phyloP scores from a whole-genome alignment of 1,284 basidiomycete species.

The Sporisorium scitamineum region DNA sequence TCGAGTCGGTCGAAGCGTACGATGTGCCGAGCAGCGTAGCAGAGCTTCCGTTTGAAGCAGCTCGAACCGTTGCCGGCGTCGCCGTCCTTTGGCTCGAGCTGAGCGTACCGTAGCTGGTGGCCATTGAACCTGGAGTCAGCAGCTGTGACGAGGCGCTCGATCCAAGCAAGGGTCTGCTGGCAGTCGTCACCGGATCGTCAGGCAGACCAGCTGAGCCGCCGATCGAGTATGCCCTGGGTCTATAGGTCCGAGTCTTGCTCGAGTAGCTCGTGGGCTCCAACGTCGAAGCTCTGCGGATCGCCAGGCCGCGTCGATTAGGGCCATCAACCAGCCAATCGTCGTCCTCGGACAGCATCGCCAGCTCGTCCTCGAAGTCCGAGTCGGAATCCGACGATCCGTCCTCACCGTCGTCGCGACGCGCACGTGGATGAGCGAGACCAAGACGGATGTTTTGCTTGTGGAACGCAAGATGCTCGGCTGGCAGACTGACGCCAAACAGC shows the following conservation, averaged over 20 bases:
- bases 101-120: conserved; percentile 54
- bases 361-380: conserved; percentile 56
- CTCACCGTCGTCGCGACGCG: conserved; percentile 51
- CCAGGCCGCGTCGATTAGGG: conserved; percentile 30
- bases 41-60: conserved; percentile 23
- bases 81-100: conserved; percentile 59
- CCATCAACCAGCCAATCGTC: conserved; percentile 52
- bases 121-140: conserved; percentile 8
- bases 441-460: conserved; percentile 67
- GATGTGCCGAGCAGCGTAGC: conserved; percentile 23
- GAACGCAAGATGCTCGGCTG: conserved; percentile 66
- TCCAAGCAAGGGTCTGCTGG: conserved; percentile 30
- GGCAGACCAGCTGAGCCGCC: conserved; percentile 48
- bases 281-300: conserved; percentile 48
- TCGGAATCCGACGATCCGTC: conserved; percentile 51
- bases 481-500: conserved; percentile 61
- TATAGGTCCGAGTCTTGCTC: conserved; percentile 16
- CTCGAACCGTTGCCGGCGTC: conserved; percentile 50
- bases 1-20: conserved; percentile 52
- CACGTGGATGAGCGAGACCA: conserved; percentile 66
- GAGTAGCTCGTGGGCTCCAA: conserved; percentile 22
- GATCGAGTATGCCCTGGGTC: conserved; percentile 39
- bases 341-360: conserved; percentile 62
- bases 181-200: conserved; percentile 43
- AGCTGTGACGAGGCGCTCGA: conserved; percentile 17